These are phyloP conservation scores for Fusarium xylarioides DNA, from an alignment of 2,329 filamentous ascomycete species.

Conservation along the genomic window DNA sequence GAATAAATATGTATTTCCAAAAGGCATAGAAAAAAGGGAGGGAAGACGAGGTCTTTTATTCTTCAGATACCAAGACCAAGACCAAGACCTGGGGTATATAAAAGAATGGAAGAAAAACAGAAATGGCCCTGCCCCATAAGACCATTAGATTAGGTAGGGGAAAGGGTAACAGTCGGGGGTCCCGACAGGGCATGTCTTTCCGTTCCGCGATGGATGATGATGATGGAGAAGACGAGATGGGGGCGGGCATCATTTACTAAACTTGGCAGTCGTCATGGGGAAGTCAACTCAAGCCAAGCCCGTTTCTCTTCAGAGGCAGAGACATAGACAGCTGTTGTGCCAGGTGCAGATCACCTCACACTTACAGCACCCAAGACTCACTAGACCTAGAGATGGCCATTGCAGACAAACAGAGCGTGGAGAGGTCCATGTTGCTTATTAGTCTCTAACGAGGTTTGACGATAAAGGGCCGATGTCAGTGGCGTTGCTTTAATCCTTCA, in stretches of 20 bases:
- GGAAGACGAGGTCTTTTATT: constrained; percentile 37
- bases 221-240: constrained; percentile 8
- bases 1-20: constrained; percentile 14
- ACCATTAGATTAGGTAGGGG: not conserved
- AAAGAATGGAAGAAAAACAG: not conserved
- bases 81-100: constrained; percentile 2
- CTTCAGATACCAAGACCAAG: not conserved
- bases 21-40: not conserved
- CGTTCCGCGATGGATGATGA: constrained; percentile 1
- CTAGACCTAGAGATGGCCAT: not conserved
- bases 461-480: constrained; percentile 42
- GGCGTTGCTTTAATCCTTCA: constrained; percentile 30
- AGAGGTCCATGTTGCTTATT: constrained; percentile 22
- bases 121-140: constrained; percentile 10
- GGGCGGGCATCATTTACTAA: constrained; percentile 16
- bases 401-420: not conserved
- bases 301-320: not conserved
- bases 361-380: not conserved
- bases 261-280: constrained; percentile 46
- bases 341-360: constrained; percentile 20
- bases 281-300: constrained; percentile 5
- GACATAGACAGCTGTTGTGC: not conserved
- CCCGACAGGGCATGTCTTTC: constrained; percentile 10
- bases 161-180: constrained; percentile 14
- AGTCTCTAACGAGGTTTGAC: constrained; percentile 23